Conservation (phyloP, 305 asterid genomes). For the Withania somnifera region DNA sequence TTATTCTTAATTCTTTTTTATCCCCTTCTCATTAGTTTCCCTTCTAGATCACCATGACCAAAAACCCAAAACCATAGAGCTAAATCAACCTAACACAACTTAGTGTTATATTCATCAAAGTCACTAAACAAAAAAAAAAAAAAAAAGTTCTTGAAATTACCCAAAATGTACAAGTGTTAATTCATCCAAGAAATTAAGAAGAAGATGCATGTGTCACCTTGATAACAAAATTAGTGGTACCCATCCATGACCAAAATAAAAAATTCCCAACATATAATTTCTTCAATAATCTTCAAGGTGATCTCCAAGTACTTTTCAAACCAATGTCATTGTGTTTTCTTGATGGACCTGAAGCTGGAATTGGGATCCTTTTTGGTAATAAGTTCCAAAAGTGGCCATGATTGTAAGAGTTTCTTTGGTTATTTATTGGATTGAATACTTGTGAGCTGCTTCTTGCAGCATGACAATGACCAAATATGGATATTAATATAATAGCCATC, state of each 20-base stretch:
- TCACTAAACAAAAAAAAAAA: not conserved
- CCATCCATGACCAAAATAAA: not conserved
- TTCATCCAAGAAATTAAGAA: not conserved
- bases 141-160: not conserved
- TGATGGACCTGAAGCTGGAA: slow-evolving; percentile 63
- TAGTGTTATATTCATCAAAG: not conserved
- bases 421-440: slow-evolving; percentile 20
- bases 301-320: slow-evolving; percentile 36
- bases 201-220: not conserved
- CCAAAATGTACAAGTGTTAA: not conserved
- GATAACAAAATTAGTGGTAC: not conserved
- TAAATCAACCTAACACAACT: not conserved
- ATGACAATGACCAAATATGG: slow-evolving; percentile 13
- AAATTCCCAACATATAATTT: not conserved
- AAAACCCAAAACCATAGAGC: not conserved
- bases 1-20: not conserved
- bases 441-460: slow-evolving; percentile 36
- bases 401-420: slow-evolving; percentile 11
- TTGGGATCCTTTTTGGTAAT: slow-evolving; percentile 53
- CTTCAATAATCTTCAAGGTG: slow-evolving; percentile 21
- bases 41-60: not conserved
- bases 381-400: slow-evolving; percentile 36
- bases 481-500: slow-evolving; percentile 15
- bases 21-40: not conserved
- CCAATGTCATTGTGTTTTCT: slow-evolving; percentile 69